Conservation (phyloP, 441 rosid genomes). For the Jatropha podagrica region DNA sequence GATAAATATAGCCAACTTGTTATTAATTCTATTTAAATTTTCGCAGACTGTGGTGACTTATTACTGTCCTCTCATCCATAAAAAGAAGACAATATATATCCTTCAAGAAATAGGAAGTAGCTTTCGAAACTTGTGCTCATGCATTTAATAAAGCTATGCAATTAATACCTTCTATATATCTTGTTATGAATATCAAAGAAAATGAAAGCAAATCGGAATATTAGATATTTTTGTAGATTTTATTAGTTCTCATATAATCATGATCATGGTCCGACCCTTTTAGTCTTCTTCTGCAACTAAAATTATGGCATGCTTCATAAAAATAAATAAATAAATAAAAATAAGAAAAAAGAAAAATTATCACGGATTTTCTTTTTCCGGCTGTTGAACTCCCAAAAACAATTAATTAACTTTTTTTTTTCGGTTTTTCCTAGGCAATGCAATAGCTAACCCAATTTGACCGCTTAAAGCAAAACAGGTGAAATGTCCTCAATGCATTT, state of each 20-base stretch:
- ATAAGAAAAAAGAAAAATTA: slow-evolving; percentile 4
- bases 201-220: slow-evolving; percentile 27
- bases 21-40: too few relatives aligned
- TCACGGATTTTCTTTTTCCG: slow-evolving; percentile 32
- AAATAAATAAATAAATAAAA: too few relatives aligned
- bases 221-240: slow-evolving; percentile 40
- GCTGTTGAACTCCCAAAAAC: slow-evolving; percentile 28
- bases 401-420: neutral
- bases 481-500: too few relatives aligned
- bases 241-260: slow-evolving; percentile 30
- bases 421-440: too few relatives aligned
- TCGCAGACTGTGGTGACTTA: too few relatives aligned
- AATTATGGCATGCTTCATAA: slow-evolving; percentile 34
- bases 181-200: slow-evolving; percentile 14
- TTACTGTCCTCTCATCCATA: too few relatives aligned
- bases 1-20: too few relatives aligned
- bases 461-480: too few relatives aligned
- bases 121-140: slow-evolving; percentile 36
- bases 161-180: slow-evolving; percentile 15
- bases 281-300: slow-evolving; percentile 35
- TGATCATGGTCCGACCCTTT: slow-evolving; percentile 43
- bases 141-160: slow-evolving; percentile 36
- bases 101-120: slow-evolving; percentile 27
- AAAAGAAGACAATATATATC: too few relatives aligned
- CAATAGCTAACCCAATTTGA: too few relatives aligned